These are phyloP conservation scores for Thermoascus crustaceus DNA, from an alignment of 2,329 filamentous ascomycete species.

Conservation along the genomic window DNA sequence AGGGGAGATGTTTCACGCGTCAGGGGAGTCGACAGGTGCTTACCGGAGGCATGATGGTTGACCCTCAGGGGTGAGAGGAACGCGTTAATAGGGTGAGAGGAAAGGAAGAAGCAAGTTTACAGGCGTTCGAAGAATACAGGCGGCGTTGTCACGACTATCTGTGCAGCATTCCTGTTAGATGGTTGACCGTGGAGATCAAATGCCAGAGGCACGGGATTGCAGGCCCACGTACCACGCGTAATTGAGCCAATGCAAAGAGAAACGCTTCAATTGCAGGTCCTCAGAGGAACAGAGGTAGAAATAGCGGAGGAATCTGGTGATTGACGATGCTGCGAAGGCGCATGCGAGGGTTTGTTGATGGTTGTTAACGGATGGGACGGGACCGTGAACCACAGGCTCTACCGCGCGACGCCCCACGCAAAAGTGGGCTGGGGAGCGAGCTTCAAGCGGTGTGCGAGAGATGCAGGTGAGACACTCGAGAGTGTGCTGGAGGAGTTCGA, in stretches of 20 bases:
- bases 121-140: slow-evolving; percentile 13
- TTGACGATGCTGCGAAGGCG: slow-evolving; percentile 7
- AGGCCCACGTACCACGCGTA: slow-evolving; percentile 31
- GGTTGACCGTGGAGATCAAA: slow-evolving; percentile 22
- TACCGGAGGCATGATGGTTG: slow-evolving; percentile 50
- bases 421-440: no score
- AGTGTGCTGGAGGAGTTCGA: no score
- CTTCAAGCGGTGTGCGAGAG: no score
- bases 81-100: slow-evolving; percentile 13
- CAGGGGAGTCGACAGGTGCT: slow-evolving; percentile 23
- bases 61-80: slow-evolving; percentile 16
- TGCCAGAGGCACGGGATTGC: slow-evolving; percentile 20
- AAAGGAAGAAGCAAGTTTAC: slow-evolving; percentile 14
- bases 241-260: slow-evolving; percentile 18
- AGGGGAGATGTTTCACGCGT: slow-evolving; percentile 4
- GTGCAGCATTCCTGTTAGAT: slow-evolving; percentile 28
- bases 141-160: slow-evolving; percentile 19
- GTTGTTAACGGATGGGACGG: slow-evolving; percentile 19
- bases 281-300: slow-evolving; percentile 9
- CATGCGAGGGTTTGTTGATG: slow-evolving; percentile 24
- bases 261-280: slow-evolving; percentile 14
- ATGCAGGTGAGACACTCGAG: no score
- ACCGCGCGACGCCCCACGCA: no score
- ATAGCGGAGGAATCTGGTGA: slow-evolving; percentile 12
- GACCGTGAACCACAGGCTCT: slow-evolving; percentile 16